phyloP scores from a whole-genome alignment of 768 basidiomycete species.

The Cystobasidium onofrii region DNA sequence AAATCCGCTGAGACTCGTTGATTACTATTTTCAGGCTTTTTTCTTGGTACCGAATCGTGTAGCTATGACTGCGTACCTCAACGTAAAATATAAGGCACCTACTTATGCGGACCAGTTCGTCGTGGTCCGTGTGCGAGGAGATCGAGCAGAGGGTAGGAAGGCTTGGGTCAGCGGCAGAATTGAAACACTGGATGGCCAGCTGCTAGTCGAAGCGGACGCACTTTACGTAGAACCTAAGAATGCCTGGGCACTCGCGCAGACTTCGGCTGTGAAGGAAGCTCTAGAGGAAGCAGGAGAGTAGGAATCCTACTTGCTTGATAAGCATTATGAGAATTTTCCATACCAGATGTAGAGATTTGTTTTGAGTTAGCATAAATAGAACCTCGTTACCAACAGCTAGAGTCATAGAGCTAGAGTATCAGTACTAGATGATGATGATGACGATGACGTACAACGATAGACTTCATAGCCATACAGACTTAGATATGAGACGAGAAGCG shows the following conservation, averaged over 20 bases:
- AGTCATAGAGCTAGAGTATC: too few relatives aligned
- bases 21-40: slow-evolving; percentile 58
- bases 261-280: slow-evolving; percentile 24
- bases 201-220: slow-evolving; percentile 62
- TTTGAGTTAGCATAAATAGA: neutral
- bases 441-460: neutral
- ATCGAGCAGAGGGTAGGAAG: slow-evolving; percentile 69
- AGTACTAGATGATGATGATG: too few relatives aligned
- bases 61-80: slow-evolving; percentile 81
- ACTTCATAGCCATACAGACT: neutral
- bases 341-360: neutral
- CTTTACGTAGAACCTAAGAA: slow-evolving; percentile 28
- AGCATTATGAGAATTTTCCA: neutral
- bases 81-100: slow-evolving; percentile 73
- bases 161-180: slow-evolving; percentile 61
- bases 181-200: slow-evolving; percentile 70
- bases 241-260: slow-evolving; percentile 14
- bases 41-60: slow-evolving; percentile 77
- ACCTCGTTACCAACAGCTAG: too few relatives aligned
- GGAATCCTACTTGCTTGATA: neutral
- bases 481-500: neutral
- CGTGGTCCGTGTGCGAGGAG: slow-evolving; percentile 63
- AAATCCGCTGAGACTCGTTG: neutral
- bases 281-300: neutral
- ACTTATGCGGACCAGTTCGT: slow-evolving; percentile 57